These are phyloP conservation scores for Hemisphaericaspora subhashii DNA, from an alignment of 1,139 yeast genomes.

Conservation along the genomic window DNA sequence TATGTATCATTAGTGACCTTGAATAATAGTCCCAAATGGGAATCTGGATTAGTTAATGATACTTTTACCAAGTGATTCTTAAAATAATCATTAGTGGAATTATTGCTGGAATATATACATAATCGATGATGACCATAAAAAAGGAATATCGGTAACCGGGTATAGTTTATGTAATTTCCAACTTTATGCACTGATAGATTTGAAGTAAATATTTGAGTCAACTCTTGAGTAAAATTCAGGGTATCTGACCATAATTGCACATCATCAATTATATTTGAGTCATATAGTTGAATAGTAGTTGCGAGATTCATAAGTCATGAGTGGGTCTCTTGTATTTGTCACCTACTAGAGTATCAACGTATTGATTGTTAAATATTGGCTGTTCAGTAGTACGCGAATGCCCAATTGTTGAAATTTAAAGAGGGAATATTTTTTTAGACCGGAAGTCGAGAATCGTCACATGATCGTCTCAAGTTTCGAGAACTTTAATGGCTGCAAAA, in stretches of 20 bases:
- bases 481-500: too few relatives aligned
- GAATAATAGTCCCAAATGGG: constrained; percentile 20
- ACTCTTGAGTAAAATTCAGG: constrained; percentile 7
- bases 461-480: too few relatives aligned
- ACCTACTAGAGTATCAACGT: too few relatives aligned
- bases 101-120: constrained; percentile 27
- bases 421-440: too few relatives aligned
- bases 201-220: constrained; percentile 10
- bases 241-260: constrained; percentile 28
- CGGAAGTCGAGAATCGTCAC: too few relatives aligned
- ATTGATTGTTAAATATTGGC: too few relatives aligned
- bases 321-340: too few relatives aligned
- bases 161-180: constrained; percentile 20
- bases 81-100: constrained; percentile 27
- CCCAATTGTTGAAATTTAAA: too few relatives aligned
- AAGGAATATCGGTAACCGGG: constrained; percentile 31
- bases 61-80: constrained; percentile 19
- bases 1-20: constrained; percentile 17
- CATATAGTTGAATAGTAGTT: constrained; percentile 15
- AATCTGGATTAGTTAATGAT: constrained; percentile 9
- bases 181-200: constrained; percentile 1
- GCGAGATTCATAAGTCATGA: constrained; percentile 17
- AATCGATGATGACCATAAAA: constrained; percentile 23
- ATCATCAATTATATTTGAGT: constrained; percentile 18
- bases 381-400: too few relatives aligned